These are phyloP conservation scores for Pseudomonodictys pantanalensis DNA, from an alignment of 495 filamentous ascomycete species.

Conservation along the genomic window DNA sequence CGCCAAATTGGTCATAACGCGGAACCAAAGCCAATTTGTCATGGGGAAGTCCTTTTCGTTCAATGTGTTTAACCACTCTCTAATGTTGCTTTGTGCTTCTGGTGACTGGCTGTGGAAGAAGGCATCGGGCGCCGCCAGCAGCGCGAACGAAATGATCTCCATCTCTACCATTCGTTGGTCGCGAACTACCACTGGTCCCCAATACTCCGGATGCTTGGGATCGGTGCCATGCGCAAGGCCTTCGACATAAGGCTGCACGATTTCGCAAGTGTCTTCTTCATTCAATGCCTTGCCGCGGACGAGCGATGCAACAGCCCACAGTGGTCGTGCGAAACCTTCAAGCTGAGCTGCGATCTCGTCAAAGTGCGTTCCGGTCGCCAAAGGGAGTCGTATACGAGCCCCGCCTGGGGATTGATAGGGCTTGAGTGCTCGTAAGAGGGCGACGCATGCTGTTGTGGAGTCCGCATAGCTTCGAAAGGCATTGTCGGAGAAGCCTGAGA, in stretches of 20 bases:
- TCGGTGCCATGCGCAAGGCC: constrained; percentile 20
- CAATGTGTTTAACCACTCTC: constrained; percentile 6
- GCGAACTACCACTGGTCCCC: constrained; percentile 14
- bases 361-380: constrained; percentile 20
- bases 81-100: constrained; percentile 9
- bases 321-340: constrained; percentile 18
- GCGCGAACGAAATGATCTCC: constrained; percentile 25
- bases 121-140: constrained; percentile 11
- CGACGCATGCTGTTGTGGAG: constrained; percentile 7
- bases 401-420: constrained; percentile 20
- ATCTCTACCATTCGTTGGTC: constrained; percentile 25
- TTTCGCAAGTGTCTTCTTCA: neutral
- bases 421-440: constrained; percentile 5
- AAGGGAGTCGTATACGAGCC: constrained; percentile 10
- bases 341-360: constrained; percentile 23
- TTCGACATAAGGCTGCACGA: constrained; percentile 9
- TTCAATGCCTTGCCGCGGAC: constrained; percentile 1
- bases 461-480: neutral
- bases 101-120: constrained; percentile 6
- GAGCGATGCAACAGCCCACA: constrained; percentile 18
- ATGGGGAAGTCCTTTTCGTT: constrained; percentile 21
- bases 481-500: constrained; percentile 14
- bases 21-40: constrained; percentile 24
- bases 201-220: constrained; percentile 18
- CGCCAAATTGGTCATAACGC: constrained; percentile 21